These are phyloP conservation scores for Leccinum huronense DNA, from an alignment of 1,284 basidiomycete genomes.

Conservation along the genomic window DNA sequence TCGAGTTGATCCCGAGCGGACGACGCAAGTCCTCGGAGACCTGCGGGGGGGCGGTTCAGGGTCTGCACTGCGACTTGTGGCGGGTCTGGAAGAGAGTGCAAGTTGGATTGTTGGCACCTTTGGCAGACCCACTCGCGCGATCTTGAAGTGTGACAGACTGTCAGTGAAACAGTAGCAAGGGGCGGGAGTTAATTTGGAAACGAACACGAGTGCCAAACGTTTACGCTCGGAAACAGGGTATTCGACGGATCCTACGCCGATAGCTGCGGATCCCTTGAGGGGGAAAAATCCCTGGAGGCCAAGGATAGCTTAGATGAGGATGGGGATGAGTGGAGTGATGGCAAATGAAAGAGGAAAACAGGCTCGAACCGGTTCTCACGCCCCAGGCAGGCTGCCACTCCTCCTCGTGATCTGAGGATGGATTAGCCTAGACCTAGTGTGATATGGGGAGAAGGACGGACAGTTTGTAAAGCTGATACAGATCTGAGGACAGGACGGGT, in stretches of 20 bases:
- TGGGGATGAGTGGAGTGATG: slow-evolving; percentile 23
- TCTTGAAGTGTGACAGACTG: slow-evolving; percentile 40
- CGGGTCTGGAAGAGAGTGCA: slow-evolving; percentile 72
- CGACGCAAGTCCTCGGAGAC: slow-evolving; percentile 28
- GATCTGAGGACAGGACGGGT: slow-evolving; percentile 51
- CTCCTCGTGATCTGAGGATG: slow-evolving; percentile 72
- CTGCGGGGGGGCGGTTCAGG: slow-evolving; percentile 20
- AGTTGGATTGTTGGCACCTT: slow-evolving; percentile 67
- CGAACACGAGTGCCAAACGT: slow-evolving; percentile 77
- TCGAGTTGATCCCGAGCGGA: slow-evolving; percentile 15
- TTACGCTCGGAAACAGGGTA: slow-evolving; percentile 76
- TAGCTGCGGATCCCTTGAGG: slow-evolving; percentile 84
- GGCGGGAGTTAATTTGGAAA: slow-evolving; percentile 20
- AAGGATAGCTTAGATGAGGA: slow-evolving; percentile 64
- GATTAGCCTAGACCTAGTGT: slow-evolving; percentile 27
- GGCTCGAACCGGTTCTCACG: slow-evolving; percentile 74
- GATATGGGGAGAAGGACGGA: slow-evolving; percentile 38
- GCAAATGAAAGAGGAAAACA: slow-evolving; percentile 14
- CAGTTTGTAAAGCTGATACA: slow-evolving; percentile 92
- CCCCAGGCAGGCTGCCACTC: slow-evolving; percentile 99
- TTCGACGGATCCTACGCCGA: slow-evolving; percentile 87
- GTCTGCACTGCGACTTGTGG: slow-evolving; percentile 20
- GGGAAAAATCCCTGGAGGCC: slow-evolving; percentile 92
- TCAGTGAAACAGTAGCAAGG: slow-evolving; percentile 9
- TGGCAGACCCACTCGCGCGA: slow-evolving; percentile 83